A percentile compares a stretch with the other conserved stretches of the same genome.
These are phyloP conservation scores for Podaxis mareebaensis DNA, from an alignment of 768 basidiomycete genomes.

Conservation along the genomic window DNA sequence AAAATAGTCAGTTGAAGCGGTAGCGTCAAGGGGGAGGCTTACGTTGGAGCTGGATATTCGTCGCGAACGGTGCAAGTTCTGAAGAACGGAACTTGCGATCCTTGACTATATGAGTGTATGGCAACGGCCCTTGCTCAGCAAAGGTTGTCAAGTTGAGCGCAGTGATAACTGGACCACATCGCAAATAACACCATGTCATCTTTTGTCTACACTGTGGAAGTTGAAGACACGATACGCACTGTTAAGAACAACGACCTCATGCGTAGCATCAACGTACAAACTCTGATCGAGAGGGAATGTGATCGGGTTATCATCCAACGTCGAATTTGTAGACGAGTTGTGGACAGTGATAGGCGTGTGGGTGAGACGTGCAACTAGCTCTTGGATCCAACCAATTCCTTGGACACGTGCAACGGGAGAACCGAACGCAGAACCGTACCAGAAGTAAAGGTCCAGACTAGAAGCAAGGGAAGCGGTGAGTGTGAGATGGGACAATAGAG, in stretches of 20 bases:
- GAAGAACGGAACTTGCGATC: slow-evolving; percentile 71
- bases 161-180: slow-evolving; percentile 59
- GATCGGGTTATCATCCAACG: slow-evolving; percentile 65
- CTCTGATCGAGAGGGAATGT: slow-evolving; percentile 73
- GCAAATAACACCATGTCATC: neutral
- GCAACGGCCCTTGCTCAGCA: slow-evolving; percentile 71
- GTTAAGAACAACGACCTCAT: slow-evolving; percentile 90
- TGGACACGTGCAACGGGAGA: slow-evolving; percentile 76
- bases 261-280: slow-evolving; percentile 87
- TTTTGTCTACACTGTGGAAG: too few relatives aligned
- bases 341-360: slow-evolving; percentile 68
- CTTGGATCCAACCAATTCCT: slow-evolving; percentile 81
- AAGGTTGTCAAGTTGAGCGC: slow-evolving; percentile 82
- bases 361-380: slow-evolving; percentile 80
- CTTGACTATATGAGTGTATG: slow-evolving; percentile 66
- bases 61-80: slow-evolving; percentile 83
- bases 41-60: slow-evolving; percentile 91
- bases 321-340: slow-evolving; percentile 85
- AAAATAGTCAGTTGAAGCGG: slow-evolving; percentile 1
- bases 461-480: neutral
- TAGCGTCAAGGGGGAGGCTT: slow-evolving; percentile 23
- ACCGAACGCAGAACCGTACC: slow-evolving; percentile 82
- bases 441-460: slow-evolving; percentile 69
- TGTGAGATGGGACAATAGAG: neutral
- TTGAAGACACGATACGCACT: slow-evolving; percentile 34